Evolutionary conservation across 768 basidiomycete genomes (phyloP).

Genomic region (Kwoniella shandongensis): DNA sequence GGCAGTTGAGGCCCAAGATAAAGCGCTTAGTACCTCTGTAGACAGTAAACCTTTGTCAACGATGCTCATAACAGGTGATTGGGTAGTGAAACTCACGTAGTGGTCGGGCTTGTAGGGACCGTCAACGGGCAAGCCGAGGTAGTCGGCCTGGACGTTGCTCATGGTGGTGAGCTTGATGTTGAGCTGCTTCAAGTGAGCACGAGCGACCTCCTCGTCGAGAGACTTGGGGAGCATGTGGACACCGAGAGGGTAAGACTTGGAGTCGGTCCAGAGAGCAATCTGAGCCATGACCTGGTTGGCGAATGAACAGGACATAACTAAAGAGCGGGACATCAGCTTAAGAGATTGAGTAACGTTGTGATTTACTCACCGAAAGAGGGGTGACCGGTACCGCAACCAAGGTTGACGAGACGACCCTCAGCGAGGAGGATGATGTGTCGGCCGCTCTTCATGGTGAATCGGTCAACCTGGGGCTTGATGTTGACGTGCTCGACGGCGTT

Average conservation of each 20-base stretch:
- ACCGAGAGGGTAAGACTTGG: conserved; percentile 88
- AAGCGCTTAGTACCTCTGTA: conserved; percentile 34
- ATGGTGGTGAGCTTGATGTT: conserved; percentile 84
- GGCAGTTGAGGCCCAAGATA: conserved; percentile 40
- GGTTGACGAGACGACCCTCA: conserved; percentile 97
- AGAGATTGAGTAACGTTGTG: neutral
- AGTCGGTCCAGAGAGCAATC: conserved; percentile 94
- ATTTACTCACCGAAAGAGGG: conserved; percentile 68
- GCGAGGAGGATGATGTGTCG: conserved; percentile 97
- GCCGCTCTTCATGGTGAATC: conserved; percentile 86
- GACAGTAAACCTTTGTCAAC: neutral
- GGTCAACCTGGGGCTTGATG: conserved; percentile 99
- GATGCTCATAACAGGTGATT: neutral
- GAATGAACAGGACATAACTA: conserved; percentile 99
- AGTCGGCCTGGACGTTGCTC: conserved; percentile 69
- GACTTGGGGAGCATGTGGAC: conserved; percentile 99
- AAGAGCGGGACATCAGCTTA: neutral
- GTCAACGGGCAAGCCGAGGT: conserved; percentile 82
- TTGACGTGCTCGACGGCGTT: conserved; percentile 80
- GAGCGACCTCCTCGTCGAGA: conserved; percentile 98
- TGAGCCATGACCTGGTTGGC: conserved; percentile 97
- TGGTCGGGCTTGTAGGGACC: conserved; percentile 77
- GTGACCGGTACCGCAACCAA: conserved; percentile 97
- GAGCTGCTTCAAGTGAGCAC: conserved; percentile 85
- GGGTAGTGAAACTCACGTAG: conserved; percentile 55